A percentile compares a stretch with the other conserved stretches of the same genome.
phyloP scores from a whole-genome alignment of 306 rosid genomes.

The Argentina anserina region DNA sequence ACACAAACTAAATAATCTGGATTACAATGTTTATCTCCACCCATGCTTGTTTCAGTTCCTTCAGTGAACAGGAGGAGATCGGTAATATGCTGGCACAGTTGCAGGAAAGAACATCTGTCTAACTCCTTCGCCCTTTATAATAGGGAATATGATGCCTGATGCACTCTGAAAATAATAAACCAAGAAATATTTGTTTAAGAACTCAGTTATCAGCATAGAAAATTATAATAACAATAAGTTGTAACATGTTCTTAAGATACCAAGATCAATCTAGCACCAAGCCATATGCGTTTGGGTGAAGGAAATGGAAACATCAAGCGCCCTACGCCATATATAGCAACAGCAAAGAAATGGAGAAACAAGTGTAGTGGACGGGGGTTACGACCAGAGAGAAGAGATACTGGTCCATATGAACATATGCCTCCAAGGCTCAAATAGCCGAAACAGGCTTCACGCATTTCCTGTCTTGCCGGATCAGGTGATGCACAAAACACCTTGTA shows the following conservation, averaged over 20 bases:
- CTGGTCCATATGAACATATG: slow-evolving; percentile 56
- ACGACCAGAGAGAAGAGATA: slow-evolving; percentile 70
- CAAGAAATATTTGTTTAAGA: neutral
- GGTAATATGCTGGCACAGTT: slow-evolving; percentile 27
- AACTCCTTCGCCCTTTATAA: slow-evolving; percentile 36
- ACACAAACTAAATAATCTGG: neutral
- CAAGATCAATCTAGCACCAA: slow-evolving; percentile 48
- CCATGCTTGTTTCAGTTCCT: neutral
- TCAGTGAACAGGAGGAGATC: slow-evolving; percentile 24
- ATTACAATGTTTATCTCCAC: neutral
- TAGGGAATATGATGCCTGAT: slow-evolving; percentile 34
- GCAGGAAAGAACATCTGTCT: slow-evolving; percentile 38
- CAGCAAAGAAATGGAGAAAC: slow-evolving; percentile 71
- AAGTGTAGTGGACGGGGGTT: slow-evolving; percentile 61
- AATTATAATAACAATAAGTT: slow-evolving; percentile 16
- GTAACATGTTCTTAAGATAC: slow-evolving; percentile 23
- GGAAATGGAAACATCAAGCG: slow-evolving; percentile 71
- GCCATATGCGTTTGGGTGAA: slow-evolving; percentile 48
- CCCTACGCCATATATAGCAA: slow-evolving; percentile 70
- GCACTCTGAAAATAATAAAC: slow-evolving; percentile 42
- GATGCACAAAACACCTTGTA: slow-evolving; percentile 58
- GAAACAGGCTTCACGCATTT: slow-evolving; percentile 70
- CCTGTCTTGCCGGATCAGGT: slow-evolving; percentile 54
- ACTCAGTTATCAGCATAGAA: neutral
- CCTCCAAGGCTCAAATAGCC: slow-evolving; percentile 70